These are phyloP conservation scores for Trapa bicornis DNA, from an alignment of 345 rosid species.

Conservation along the genomic window DNA sequence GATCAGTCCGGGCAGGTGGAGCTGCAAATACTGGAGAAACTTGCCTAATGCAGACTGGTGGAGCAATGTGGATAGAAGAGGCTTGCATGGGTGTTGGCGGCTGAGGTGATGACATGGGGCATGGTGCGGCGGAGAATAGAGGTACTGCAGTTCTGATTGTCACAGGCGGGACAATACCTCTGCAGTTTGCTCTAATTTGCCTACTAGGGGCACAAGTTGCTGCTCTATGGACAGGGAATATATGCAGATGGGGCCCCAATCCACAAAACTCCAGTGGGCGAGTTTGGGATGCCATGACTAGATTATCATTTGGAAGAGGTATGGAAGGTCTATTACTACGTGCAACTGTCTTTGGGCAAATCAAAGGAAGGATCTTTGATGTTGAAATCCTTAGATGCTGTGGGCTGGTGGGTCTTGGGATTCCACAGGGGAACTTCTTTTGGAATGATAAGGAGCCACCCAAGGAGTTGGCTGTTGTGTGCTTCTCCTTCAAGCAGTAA, in stretches of 20 bases:
- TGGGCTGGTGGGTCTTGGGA: conserved; percentile 82
- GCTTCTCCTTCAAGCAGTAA: conserved; percentile 72
- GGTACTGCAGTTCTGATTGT: conserved; percentile 29
- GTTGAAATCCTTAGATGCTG: conserved; percentile 54
- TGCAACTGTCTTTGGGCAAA: conserved; percentile 49
- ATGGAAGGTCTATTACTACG: conserved; percentile 38
- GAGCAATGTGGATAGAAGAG: conserved; percentile 36
- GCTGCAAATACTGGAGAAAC: conserved; percentile 61
- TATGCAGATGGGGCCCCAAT: conserved; percentile 11
- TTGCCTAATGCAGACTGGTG: conserved; percentile 72
- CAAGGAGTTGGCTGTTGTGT: conserved; percentile 42
- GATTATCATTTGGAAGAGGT: conserved; percentile 17
- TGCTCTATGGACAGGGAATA: conserved; percentile 29
- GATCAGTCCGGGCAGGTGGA: conserved; percentile 32
- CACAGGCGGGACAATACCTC: conserved; percentile 30
- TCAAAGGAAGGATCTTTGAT: conserved; percentile 84
- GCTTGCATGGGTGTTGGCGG: conserved; percentile 25
- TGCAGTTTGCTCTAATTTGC: conserved; percentile 24
- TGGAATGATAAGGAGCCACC: conserved; percentile 49
- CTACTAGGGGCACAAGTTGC: conserved; percentile 26
- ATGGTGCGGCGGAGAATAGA: conserved; percentile 33
- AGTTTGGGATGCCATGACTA: conserved; percentile 11
- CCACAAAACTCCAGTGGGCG: conserved; percentile 14
- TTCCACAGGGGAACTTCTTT: conserved; percentile 48
- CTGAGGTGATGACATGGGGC: conserved; percentile 20